Base-by-base conservation (phyloP, 768 basidiomycete species). In the Naematelia aurantialba region DNA sequence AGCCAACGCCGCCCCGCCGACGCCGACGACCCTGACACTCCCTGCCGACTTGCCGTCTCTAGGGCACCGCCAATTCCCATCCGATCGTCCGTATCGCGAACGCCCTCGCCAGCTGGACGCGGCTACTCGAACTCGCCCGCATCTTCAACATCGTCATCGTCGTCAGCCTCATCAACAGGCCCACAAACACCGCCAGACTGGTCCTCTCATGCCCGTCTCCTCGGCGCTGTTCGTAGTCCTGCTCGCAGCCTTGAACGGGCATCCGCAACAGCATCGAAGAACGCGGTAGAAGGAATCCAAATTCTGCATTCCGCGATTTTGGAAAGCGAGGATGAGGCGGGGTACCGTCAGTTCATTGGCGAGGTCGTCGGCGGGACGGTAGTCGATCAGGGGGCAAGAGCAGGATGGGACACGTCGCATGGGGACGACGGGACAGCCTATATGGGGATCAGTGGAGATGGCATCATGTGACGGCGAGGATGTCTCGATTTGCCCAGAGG, bases 331-430 rank as follows among this genome's bases (percentile, higher is more conserved):
- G 68, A 69, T 57, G 66, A 66, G 48, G 70, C 58, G 54, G 70
- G 70, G 11, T 72, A 72, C 48, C 62, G 70, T 56, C 59, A 48
- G 50, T 72, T 72, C 39, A 69, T 72, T 50, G 68, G 70, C 27
- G 63, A 67, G 52, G 66, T 69, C 2, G 60, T 56, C 8, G 65
- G 67, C n/a, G 65, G 30, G 11, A 56, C 55, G 27, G 45, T 29
- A 2, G 45, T 17, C 2, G 17, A 17, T 42, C 26, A 42, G 3
- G 53, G 53, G 12, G 21, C 21, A n/a, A 11, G 34, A 39, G 21
- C 34, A 17, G 34, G 8, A 8, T 39, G 34, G 34, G 34, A 39
- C 17, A 8, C 34, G 8, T 5, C 19, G n/a, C 11, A 19, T 47
- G 46, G 24, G 46, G 46, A 47, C 46, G 46, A 25, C 11, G 24